Evolutionary conservation across 495 filamentous ascomycete species (phyloP), one percentile per base, ranked within the genome.

Genomic region (Aspergillus nanangensis): DNA sequence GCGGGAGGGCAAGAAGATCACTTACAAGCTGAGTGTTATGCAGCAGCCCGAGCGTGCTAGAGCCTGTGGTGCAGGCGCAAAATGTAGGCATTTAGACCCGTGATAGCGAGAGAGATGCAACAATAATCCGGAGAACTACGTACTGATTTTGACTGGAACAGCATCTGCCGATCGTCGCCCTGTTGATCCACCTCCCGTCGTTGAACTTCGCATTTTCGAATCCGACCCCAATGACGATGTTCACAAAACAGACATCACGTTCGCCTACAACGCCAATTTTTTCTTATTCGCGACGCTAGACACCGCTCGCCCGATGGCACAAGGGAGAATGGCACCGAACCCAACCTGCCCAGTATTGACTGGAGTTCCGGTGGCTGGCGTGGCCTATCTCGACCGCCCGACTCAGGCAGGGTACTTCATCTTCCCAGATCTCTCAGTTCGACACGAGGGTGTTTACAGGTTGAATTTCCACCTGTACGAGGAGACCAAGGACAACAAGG

Each of bases 231-330:
- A 66, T 41, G 70, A 71, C 23, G 70, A 77, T 17, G 48, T 66
- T 40, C 67, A 68, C 34, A 75, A 62, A 42, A 81, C 80, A 44
- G 87, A 93, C 53, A 86, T 96, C 56, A 97, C 93, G 5, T 95
- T 93, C 61, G 75, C 81, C 45, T 90, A 96, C 69, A 92, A 95
- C 58, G 91, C 92, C 58, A 95, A 95, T 67, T 98, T 96, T 77
- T 96, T 98, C 70, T 86, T 96, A 40, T 98, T 87, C 57, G 90
- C 90, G 7, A 95, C 91, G 0, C 77, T 98, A 47, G 91, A 96
- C 51, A 80, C 87, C 53, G 88, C 89, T 13, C 87, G 93, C 9
- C 78, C 81, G 14, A 90, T 96, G 54, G 89, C 90, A 3, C 87
- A 92, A 45, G 86, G 84, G 22, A 84, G 91, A 35, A 77, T 86